Conservation (phyloP, 257 asterid species). For the Ballota nigra region DNA sequence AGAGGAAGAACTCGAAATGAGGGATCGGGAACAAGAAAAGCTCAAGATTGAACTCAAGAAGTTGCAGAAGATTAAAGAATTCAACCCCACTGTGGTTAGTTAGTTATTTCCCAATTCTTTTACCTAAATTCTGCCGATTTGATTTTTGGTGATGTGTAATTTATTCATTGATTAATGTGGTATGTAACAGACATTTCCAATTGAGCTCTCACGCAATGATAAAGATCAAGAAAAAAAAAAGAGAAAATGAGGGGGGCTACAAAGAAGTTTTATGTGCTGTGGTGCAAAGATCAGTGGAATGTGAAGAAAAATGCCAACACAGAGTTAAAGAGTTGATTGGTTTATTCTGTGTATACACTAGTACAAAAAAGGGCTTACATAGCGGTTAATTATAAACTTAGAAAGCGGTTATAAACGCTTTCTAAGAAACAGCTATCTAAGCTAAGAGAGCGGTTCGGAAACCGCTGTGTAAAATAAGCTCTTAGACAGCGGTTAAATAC, state of each 20-base stretch:
- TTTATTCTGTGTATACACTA: no score
- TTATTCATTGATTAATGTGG: neutral
- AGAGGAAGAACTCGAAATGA: slow-evolving; percentile 56
- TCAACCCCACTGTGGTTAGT: slow-evolving; percentile 75
- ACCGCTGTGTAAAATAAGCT: no score
- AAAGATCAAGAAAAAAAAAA: slow-evolving; percentile 66
- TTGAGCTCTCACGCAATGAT: slow-evolving; percentile 36
- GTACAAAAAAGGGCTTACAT: no score
- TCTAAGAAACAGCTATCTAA: no score
- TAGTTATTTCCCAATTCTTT: neutral
- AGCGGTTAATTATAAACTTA: no score
- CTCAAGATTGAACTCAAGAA: slow-evolving; percentile 72
- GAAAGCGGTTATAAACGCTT: no score
- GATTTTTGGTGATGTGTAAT: neutral
- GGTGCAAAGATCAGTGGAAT: slow-evolving; percentile 94
- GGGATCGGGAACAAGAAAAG: slow-evolving; percentile 63
- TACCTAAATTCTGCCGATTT: neutral
- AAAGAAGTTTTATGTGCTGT: slow-evolving; percentile 65
- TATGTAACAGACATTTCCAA: slow-evolving; percentile 48
- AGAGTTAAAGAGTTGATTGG: no score
- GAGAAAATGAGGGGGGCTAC: slow-evolving; percentile 54
- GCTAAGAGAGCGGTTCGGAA: no score
- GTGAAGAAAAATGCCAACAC: no score
- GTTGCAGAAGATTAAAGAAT: slow-evolving; percentile 86
- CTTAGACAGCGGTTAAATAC: no score